These are phyloP conservation scores for Ceratocystis destructans DNA, from an alignment of 2,329 filamentous ascomycete species.

Conservation along the genomic window DNA sequence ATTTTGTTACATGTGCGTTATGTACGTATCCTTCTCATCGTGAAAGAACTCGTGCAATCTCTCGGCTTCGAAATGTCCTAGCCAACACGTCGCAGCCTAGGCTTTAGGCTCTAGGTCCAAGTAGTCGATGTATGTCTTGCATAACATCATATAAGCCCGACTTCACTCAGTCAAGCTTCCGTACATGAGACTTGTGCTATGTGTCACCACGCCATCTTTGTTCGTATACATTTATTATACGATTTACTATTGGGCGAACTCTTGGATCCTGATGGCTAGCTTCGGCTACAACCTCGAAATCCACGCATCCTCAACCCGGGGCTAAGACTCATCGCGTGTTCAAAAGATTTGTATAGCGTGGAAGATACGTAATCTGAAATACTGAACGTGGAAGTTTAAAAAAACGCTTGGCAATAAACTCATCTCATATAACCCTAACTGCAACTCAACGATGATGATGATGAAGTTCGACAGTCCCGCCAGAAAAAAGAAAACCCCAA, in stretches of 20 bases:
- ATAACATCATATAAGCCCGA: neutral
- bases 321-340: neutral
- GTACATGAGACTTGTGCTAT: neutral
- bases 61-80: neutral
- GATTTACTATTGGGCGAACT: neutral
- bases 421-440: conserved; percentile 9
- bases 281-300: neutral
- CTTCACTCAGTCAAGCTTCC: neutral
- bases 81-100: neutral
- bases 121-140: neutral
- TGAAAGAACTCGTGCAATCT: neutral
- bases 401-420: conserved; percentile 17
- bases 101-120: neutral
- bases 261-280: neutral
- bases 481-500: neutral
- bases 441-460: neutral
- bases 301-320: neutral
- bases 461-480: neutral
- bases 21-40: neutral
- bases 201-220: neutral
- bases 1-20: neutral
- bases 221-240: neutral
- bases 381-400: conserved; percentile 18
- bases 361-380: conserved; percentile 9
- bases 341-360: conserved; percentile 5